Conservation (phyloP, 2,329 filamentous ascomycete species). For the Stagonosporopsis tanaceti region DNA sequence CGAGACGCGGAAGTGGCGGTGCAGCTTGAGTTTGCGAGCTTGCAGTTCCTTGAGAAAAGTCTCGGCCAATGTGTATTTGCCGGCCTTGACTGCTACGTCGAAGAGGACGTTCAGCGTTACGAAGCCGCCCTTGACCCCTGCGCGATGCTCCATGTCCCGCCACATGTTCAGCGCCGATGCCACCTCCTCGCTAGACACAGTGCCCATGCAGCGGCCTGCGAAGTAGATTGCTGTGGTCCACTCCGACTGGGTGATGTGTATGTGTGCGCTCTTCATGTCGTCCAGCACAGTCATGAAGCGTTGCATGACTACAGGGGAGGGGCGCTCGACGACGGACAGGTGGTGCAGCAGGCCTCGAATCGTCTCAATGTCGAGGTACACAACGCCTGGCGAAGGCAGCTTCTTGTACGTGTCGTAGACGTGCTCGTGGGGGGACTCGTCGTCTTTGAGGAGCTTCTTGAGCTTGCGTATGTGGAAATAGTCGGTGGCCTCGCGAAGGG, state of each 20-base stretch:
- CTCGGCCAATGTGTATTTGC: conserved; percentile 83
- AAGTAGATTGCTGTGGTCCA: conserved; percentile 89
- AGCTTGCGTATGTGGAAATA: conserved; percentile 45
- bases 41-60: conserved; percentile 85
- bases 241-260: conserved; percentile 71
- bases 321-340: conserved; percentile 69
- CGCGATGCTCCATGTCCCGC: conserved; percentile 85
- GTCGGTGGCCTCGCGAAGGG: conserved; percentile 42
- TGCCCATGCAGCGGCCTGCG: conserved; percentile 73
- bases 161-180: conserved; percentile 78
- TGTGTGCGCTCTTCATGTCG: conserved; percentile 78
- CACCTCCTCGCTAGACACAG: conserved; percentile 66
- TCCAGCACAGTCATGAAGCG: conserved; percentile 84
- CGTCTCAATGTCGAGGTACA: conserved; percentile 58
- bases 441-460: conserved; percentile 53
- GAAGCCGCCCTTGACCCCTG: conserved; percentile 69
- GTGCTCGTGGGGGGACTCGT: conserved; percentile 54
- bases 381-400: conserved; percentile 62
- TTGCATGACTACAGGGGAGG: conserved; percentile 67
- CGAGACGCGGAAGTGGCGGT: conserved; percentile 82
- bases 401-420: conserved; percentile 63
- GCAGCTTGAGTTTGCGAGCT: conserved; percentile 70
- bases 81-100: conserved; percentile 83
- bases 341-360: conserved; percentile 72
- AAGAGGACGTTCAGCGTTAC: conserved; percentile 96